Percentiles rank a stretch among this genome's conserved stretches.
Evolutionary conservation across 768 basidiomycete species (phyloP).

Genomic region (Tricholoma furcatifolium): DNA sequence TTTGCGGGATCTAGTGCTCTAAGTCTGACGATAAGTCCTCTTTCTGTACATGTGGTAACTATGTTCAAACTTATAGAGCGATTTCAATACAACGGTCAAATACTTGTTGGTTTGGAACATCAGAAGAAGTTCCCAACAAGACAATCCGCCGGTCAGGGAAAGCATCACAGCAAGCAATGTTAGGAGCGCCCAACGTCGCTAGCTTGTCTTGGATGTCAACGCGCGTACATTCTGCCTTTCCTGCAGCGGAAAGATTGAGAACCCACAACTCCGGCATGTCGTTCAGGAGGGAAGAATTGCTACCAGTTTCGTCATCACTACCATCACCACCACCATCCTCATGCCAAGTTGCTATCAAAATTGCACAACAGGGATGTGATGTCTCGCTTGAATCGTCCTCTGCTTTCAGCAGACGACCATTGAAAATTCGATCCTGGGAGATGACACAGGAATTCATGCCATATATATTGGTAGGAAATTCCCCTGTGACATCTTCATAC

Average conservation of each 20-base stretch:
- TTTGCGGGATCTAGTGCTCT: constrained; percentile 6
- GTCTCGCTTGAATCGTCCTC: neutral
- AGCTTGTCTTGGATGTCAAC: neutral
- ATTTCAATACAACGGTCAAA: constrained; percentile 3
- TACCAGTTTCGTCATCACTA: neutral
- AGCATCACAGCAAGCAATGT: neutral
- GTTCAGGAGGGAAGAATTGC: neutral
- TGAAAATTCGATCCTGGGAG: neutral
- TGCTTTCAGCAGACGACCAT: neutral
- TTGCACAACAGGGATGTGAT: neutral
- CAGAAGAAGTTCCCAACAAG: neutral
- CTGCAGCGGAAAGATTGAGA: constrained; percentile 2
- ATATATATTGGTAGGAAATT: neutral
- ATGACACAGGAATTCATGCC: constrained; percentile 1
- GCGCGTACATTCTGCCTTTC: neutral
- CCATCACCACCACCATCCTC: neutral
- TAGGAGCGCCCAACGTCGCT: neutral
- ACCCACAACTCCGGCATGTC: neutral
- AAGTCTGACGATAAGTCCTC: too few species aligned
- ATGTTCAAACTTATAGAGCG: too few species aligned
- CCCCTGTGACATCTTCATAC: neutral
- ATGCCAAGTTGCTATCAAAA: constrained; percentile 1
- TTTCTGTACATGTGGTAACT: too few species aligned
- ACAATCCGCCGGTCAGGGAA: neutral
- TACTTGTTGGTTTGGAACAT: neutral